phyloP scores from a whole-genome alignment of 805 yeast species.

The Alloascoidea hylecoeti region DNA sequence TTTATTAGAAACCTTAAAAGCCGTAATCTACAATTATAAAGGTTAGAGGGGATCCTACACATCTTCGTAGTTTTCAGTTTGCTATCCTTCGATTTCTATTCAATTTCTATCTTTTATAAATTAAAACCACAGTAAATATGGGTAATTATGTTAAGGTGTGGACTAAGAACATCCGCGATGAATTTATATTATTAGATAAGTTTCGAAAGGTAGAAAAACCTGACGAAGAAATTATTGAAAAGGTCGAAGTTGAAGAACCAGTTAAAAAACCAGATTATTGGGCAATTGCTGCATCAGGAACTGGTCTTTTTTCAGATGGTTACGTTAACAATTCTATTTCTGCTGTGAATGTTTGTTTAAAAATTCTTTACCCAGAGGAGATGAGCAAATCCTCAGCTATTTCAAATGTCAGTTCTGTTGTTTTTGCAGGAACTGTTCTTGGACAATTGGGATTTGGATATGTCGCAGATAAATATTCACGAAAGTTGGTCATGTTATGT shows the following conservation, averaged over 20 bases:
- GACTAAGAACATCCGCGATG: not conserved
- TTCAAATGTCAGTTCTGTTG: slow-evolving; percentile 73
- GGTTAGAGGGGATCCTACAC: too few species aligned
- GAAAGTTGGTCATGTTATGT: slow-evolving; percentile 72
- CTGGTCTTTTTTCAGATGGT: slow-evolving; percentile 90
- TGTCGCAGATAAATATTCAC: slow-evolving; percentile 63
- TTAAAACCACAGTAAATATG: too few species aligned
- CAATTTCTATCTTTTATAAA: too few species aligned
- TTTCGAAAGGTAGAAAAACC: not conserved
- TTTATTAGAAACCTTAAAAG: too few species aligned
- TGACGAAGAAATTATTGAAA: not conserved
- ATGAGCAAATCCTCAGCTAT: slow-evolving; percentile 56
- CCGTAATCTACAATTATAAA: too few species aligned
- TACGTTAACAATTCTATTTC: slow-evolving; percentile 79
- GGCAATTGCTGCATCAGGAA: slow-evolving; percentile 77
- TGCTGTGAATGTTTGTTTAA: slow-evolving; percentile 60
- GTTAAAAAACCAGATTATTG: slow-evolving; percentile 39
- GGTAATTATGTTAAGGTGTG: not conserved
- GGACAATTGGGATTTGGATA: slow-evolving; percentile 79
- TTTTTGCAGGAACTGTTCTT: slow-evolving; percentile 82
- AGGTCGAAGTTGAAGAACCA: too few species aligned
- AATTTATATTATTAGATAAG: not conserved
- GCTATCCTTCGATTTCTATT: too few species aligned
- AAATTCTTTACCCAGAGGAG: slow-evolving; percentile 46
- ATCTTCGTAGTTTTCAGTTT: too few species aligned